Evolutionary conservation across 2,329 filamentous ascomycete genomes (phyloP).

Genomic region (Claviceps spartinae): DNA sequence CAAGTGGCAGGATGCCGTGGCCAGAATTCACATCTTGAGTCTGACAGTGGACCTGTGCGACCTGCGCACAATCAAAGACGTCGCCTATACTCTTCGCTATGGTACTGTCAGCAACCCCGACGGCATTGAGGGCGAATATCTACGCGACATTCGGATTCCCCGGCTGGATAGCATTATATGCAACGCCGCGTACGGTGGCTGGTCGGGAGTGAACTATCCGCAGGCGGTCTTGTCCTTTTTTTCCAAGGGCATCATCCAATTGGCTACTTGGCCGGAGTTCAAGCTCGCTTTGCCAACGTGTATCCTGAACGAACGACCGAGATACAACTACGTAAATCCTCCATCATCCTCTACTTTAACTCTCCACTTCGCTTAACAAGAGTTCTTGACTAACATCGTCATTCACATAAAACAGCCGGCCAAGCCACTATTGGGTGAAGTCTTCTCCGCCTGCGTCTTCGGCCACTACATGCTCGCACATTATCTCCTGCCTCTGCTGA

Average conservation of each 20-base stretch:
- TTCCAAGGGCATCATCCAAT: slow-evolving; percentile 47
- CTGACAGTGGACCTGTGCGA: slow-evolving; percentile 48
- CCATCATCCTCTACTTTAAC: neutral
- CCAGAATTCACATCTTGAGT: slow-evolving; percentile 44
- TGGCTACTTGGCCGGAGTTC: slow-evolving; percentile 64
- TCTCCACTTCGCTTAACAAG: neutral
- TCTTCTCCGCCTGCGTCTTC: slow-evolving; percentile 88
- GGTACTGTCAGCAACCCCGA: slow-evolving; percentile 33
- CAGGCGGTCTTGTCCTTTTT: slow-evolving; percentile 39
- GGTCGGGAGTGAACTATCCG: slow-evolving; percentile 63
- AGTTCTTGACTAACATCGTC: no score
- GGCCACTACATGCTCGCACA: slow-evolving; percentile 87
- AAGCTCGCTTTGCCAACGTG: slow-evolving; percentile 47
- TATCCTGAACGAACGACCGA: slow-evolving; percentile 26
- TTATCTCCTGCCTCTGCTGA: slow-evolving; percentile 62
- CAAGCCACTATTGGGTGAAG: slow-evolving; percentile 53
- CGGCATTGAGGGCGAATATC: slow-evolving; percentile 21
- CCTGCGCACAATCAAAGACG: slow-evolving; percentile 34
- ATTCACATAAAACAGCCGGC: slow-evolving; percentile 27
- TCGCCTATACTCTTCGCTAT: slow-evolving; percentile 32
- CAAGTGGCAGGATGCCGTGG: slow-evolving; percentile 26
- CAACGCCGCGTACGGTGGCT: slow-evolving; percentile 83
- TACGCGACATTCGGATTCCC: slow-evolving; percentile 40
- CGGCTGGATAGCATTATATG: slow-evolving; percentile 68
- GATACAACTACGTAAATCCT: slow-evolving; percentile 20